Evolutionary conservation across 2,329 filamentous ascomycete genomes (phyloP).

Genomic region (Claviceps arundinis): DNA sequence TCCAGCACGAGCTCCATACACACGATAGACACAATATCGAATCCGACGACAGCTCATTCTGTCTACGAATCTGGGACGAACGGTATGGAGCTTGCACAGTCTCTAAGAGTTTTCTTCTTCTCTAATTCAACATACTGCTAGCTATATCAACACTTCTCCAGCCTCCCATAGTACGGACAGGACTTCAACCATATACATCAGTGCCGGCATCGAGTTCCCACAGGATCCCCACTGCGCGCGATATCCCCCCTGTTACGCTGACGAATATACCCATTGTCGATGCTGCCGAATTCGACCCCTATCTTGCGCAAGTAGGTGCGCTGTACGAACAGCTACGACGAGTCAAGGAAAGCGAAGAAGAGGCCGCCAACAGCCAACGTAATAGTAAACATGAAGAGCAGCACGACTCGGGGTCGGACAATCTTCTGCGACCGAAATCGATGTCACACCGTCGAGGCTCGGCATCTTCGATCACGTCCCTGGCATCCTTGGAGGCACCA

Average conservation of each 20-base stretch:
- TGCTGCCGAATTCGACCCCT: constrained; percentile 65
- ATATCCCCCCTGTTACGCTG: constrained; percentile 86
- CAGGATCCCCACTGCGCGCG: constrained; percentile 69
- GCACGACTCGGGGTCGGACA: constrained; percentile 26
- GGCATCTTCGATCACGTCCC: constrained; percentile 32
- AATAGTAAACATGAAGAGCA: constrained; percentile 30
- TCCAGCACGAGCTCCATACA: constrained; percentile 81
- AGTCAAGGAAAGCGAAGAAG: constrained; percentile 64
- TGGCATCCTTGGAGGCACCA: constrained; percentile 35
- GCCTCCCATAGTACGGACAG: constrained; percentile 78
- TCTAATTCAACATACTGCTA: constrained; percentile 16
- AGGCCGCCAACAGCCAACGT: constrained; percentile 32
- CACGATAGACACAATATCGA: constrained; percentile 63
- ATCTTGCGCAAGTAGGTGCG: constrained; percentile 72
- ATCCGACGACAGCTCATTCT: constrained; percentile 41
- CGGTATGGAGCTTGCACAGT: constrained; percentile 33
- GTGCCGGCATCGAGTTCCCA: constrained; percentile 58
- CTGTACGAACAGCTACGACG: constrained; percentile 82
- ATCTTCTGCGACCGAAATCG: constrained; percentile 31
- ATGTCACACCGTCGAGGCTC: constrained; percentile 21
- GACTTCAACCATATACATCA: constrained; percentile 65
- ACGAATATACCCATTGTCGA: constrained; percentile 81
- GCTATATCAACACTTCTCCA: constrained; percentile 91
- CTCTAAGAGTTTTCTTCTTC: background rate
- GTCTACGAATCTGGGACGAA: constrained; percentile 68